phyloP scores from a whole-genome alignment of 768 basidiomycete genomes.

The Cyclocybe aegerita region DNA sequence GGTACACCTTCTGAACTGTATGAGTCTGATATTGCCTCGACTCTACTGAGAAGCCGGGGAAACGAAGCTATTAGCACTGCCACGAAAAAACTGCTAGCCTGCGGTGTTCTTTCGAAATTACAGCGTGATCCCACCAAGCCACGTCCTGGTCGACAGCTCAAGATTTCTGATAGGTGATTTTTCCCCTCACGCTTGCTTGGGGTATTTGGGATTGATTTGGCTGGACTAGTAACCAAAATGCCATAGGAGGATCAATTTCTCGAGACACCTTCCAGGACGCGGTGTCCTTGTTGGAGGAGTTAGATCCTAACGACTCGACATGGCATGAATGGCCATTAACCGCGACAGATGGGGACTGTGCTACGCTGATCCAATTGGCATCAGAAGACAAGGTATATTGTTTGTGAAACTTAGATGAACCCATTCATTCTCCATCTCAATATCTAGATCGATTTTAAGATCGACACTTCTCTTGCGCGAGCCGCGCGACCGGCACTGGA shows the following conservation, averaged over 20 bases:
- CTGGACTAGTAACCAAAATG: conserved; percentile 59
- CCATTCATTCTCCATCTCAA: neutral
- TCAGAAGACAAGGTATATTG: conserved; percentile 69
- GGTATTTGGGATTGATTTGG: neutral
- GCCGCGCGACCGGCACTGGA: conserved; percentile 57
- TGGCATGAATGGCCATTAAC: conserved; percentile 81
- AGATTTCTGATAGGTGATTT: conserved; percentile 69
- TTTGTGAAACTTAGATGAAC: neutral
- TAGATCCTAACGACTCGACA: conserved; percentile 44
- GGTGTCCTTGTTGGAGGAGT: conserved; percentile 52
- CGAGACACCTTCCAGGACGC: conserved; percentile 75
- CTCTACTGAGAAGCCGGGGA: conserved; percentile 55
- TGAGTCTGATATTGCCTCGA: conserved; percentile 55
- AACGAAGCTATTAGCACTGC: conserved; percentile 55
- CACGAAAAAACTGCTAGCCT: conserved; percentile 57
- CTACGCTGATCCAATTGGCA: conserved; percentile 75
- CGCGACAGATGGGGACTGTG: conserved; percentile 79
- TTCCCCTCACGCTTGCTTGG: neutral
- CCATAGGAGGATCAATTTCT: conserved; percentile 61
- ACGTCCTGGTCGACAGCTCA: conserved; percentile 72
- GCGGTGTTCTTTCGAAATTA: conserved; percentile 66
- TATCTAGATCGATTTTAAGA: conserved; percentile 63
- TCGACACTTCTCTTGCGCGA: conserved; percentile 66
- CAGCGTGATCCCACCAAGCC: conserved; percentile 61
- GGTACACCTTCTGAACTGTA: conserved; percentile 73